A percentile compares a stretch with the other conserved stretches of the same genome.
phyloP scores from a whole-genome alignment of 83 land plant species.

The Picea mariana region DNA sequence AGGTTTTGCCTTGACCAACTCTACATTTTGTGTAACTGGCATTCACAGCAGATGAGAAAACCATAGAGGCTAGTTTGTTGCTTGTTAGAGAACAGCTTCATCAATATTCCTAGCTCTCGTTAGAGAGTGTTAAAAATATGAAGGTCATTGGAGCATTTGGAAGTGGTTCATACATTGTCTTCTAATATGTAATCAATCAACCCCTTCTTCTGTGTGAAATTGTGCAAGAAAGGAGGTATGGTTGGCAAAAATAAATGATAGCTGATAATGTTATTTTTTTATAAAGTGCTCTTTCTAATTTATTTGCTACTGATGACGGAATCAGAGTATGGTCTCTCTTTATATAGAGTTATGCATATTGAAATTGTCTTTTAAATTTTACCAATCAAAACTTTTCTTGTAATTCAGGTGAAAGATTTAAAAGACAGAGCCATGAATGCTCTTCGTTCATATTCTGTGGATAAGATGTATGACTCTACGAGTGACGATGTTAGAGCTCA shows the following conservation, averaged over 20 bases:
- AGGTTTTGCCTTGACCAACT: neutral
- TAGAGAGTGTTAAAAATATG: neutral
- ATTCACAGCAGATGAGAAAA: neutral
- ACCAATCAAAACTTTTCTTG: neutral
- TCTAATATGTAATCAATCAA: neutral
- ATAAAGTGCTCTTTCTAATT: neutral
- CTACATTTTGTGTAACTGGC: neutral
- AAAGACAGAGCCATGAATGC: slow-evolving; percentile 87
- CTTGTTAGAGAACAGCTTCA: neutral
- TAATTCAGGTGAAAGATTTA: slow-evolving; percentile 76
- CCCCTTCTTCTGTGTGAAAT: neutral
- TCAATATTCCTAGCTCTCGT: no score
- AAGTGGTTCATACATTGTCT: no score
- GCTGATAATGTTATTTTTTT: neutral
- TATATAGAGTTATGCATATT: neutral
- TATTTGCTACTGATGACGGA: neutral
- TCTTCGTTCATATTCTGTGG: slow-evolving; percentile 53
- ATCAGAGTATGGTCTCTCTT: neutral
- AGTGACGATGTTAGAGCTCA: slow-evolving; percentile 38
- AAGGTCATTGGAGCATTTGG: no score
- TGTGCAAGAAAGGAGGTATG: neutral
- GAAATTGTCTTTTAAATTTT: neutral
- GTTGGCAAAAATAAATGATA: neutral
- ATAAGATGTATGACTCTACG: slow-evolving; percentile 33
- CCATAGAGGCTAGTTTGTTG: neutral